A percentile compares a stretch with the other conserved stretches of the same genome.
Evolutionary conservation across 805 yeast genomes (phyloP).

Genomic region (Metschnikowia cubensis): DNA sequence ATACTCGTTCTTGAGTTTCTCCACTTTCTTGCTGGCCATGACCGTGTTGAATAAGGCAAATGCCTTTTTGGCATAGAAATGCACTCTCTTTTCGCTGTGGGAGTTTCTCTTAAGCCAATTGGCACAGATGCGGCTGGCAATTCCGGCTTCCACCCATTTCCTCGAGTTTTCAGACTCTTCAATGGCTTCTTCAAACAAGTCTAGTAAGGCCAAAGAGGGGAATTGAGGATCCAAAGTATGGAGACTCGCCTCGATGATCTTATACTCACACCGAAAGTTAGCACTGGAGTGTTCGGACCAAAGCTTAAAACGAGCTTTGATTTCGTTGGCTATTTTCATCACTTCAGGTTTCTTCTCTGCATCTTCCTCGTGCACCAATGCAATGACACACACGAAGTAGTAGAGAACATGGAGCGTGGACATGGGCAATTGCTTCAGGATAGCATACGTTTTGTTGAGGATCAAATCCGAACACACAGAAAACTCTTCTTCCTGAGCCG

Average conservation of each 20-base stretch:
- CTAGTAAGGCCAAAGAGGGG: slow-evolving; percentile 37
- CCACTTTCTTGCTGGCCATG: slow-evolving; percentile 23
- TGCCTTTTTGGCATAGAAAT: slow-evolving; percentile 35
- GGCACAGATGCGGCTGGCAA: slow-evolving; percentile 41
- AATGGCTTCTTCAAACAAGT: slow-evolving; percentile 44
- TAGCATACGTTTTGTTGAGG: slow-evolving; percentile 15
- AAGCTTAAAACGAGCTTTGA: slow-evolving; percentile 23
- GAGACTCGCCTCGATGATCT: slow-evolving; percentile 30
- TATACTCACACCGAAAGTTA: slow-evolving; percentile 36
- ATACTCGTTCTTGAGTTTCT: slow-evolving; percentile 24
- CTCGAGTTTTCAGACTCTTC: slow-evolving; percentile 30
- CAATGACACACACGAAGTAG: slow-evolving; percentile 19
- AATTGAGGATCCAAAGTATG: slow-evolving; percentile 13
- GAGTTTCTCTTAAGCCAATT: slow-evolving; percentile 29
- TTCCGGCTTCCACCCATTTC: slow-evolving; percentile 36
- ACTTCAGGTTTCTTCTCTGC: slow-evolving; percentile 18
- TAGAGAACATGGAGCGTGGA: slow-evolving; percentile 22
- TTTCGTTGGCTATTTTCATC: slow-evolving; percentile 19
- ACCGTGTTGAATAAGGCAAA: slow-evolving; percentile 29
- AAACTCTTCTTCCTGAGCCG: slow-evolving; percentile 15
- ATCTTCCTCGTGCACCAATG: slow-evolving; percentile 19
- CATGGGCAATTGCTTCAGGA: slow-evolving; percentile 21
- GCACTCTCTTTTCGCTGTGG: slow-evolving; percentile 29
- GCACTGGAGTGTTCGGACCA: slow-evolving; percentile 36
- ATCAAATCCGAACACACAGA: slow-evolving; percentile 18